phyloP scores from a whole-genome alignment of 495 filamentous ascomycete species.

The Daldinia bambusicola region DNA sequence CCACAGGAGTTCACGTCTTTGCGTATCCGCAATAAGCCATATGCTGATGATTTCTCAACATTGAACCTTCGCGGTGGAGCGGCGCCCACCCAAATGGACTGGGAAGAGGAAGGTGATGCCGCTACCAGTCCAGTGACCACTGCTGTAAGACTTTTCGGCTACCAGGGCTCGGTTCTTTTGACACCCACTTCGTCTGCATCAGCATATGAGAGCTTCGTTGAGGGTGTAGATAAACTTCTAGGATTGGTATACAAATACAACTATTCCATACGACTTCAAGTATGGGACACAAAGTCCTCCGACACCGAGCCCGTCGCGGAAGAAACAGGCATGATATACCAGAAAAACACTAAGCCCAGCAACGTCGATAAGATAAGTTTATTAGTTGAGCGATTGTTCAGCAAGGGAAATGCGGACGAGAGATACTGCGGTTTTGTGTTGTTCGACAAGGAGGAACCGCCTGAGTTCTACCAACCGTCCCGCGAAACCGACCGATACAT shows the following conservation, averaged over 20 bases:
- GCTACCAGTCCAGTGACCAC: too few species aligned
- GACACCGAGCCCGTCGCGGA: not conserved
- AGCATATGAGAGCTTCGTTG: conserved; percentile 4
- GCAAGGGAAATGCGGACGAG: not conserved
- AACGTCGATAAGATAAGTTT: conserved; percentile 12
- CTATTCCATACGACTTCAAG: conserved; percentile 31
- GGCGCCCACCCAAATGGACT: not conserved
- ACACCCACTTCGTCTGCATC: not conserved
- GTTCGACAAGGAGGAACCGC: conserved; percentile 24
- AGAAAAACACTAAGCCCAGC: not conserved
- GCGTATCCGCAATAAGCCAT: conserved; percentile 19
- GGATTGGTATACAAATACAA: conserved; percentile 15
- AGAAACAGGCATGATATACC: conserved; percentile 24
- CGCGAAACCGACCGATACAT: conserved; percentile 16
- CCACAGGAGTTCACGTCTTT: conserved; percentile 23
- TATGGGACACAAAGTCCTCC: conserved; percentile 25
- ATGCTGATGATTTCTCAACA: not conserved
- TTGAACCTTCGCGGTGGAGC: conserved; percentile 36
- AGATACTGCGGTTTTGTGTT: conserved; percentile 34
- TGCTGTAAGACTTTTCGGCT: conserved; percentile 22
- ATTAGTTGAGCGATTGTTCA: conserved; percentile 22
- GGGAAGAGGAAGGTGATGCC: not conserved
- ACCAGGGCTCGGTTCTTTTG: conserved; percentile 18
- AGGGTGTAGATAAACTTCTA: conserved; percentile 26
- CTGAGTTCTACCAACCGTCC: conserved; percentile 25